Conservation (phyloP, 768 basidiomycete species). For the Boletus edulis region DNA sequence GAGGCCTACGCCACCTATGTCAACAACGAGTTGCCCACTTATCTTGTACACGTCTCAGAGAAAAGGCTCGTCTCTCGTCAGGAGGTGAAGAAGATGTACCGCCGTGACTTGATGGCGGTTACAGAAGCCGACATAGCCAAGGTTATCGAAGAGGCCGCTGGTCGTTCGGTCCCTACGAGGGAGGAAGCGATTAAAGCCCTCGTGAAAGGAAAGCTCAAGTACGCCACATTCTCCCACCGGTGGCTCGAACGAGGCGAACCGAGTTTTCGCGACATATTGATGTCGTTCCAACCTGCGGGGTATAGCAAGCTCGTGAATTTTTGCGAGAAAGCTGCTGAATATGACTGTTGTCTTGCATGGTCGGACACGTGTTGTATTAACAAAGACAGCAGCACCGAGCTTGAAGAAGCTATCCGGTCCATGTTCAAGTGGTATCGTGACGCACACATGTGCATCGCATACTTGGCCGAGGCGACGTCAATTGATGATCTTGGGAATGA, state of each 20-base stretch:
- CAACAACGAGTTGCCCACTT: slow-evolving; percentile 31
- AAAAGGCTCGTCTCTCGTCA: slow-evolving; percentile 29
- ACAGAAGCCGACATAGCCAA: slow-evolving; percentile 26
- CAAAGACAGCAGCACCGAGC: slow-evolving; percentile 34
- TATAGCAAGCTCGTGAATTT: slow-evolving; percentile 26
- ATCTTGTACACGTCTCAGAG: slow-evolving; percentile 27
- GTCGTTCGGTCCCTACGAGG: slow-evolving; percentile 25
- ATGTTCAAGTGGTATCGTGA: slow-evolving; percentile 35
- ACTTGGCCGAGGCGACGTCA: slow-evolving; percentile 30
- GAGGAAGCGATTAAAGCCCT: slow-evolving; percentile 26
- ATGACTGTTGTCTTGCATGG: slow-evolving; percentile 30
- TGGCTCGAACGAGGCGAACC: slow-evolving; percentile 32
- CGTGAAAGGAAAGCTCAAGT: slow-evolving; percentile 23
- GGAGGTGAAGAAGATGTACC: slow-evolving; percentile 32
- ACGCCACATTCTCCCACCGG: slow-evolving; percentile 29
- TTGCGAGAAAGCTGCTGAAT: slow-evolving; percentile 26
- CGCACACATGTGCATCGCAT: slow-evolving; percentile 30
- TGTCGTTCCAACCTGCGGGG: slow-evolving; percentile 28
- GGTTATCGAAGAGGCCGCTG: slow-evolving; percentile 14
- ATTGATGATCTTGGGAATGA: slow-evolving; percentile 25
- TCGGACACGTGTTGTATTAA: slow-evolving; percentile 37
- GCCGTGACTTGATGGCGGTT: slow-evolving; percentile 22
- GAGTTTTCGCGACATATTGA: slow-evolving; percentile 27
- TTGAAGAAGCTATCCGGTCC: slow-evolving; percentile 34
- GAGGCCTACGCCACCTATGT: slow-evolving; percentile 16